Percentiles rank a stretch among this genome's conserved stretches.
These are phyloP conservation scores for Verticillium dahliae DNA, from an alignment of 2,329 filamentous ascomycete genomes.

Conservation along the genomic window DNA sequence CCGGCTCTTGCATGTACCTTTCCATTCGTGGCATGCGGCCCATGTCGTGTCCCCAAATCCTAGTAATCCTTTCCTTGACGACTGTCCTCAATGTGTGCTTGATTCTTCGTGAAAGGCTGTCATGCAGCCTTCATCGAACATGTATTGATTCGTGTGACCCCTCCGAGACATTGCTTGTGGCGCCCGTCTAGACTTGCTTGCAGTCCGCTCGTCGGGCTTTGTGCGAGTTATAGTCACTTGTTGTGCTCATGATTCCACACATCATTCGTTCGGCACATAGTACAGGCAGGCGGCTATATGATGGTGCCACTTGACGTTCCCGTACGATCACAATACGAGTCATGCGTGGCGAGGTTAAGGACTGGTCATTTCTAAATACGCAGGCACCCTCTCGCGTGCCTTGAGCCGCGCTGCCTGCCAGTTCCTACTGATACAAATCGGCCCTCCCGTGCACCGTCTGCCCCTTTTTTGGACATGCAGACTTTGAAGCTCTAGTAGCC, in stretches of 20 bases:
- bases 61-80: not conserved
- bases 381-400: not conserved
- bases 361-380: not conserved
- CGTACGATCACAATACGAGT: too few species aligned
- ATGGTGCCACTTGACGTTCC: too few species aligned
- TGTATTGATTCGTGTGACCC: too few species aligned
- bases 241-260: too few species aligned
- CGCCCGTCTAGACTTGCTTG: too few species aligned
- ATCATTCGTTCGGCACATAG: too few species aligned
- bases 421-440: not conserved
- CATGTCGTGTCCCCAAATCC: not conserved
- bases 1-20: not conserved
- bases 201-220: too few species aligned
- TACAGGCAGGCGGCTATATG: too few species aligned
- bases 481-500: not conserved
- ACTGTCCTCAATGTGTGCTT: not conserved
- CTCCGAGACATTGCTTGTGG: too few species aligned
- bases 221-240: too few species aligned
- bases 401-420: not conserved
- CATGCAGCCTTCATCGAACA: too few species aligned
- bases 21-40: not conserved
- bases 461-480: not conserved
- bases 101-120: too few species aligned
- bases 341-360: not conserved
- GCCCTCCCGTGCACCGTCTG: not conserved